Evolutionary conservation across 1,139 yeast species (phyloP), one percentile per base, ranked within the genome.

Genomic region (Eremothecium gossypii): DNA sequence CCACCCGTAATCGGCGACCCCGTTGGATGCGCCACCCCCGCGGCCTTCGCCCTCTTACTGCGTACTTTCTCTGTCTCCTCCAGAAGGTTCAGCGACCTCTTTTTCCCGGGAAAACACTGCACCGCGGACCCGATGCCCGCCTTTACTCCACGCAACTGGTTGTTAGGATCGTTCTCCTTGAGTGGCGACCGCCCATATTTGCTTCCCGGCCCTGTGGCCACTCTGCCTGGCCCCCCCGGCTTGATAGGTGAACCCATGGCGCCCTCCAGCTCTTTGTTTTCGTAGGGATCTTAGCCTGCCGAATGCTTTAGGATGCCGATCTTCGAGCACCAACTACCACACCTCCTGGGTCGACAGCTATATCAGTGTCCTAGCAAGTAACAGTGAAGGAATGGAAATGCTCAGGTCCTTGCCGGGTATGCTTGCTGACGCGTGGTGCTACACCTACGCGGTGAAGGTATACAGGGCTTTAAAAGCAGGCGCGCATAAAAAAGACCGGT

Each of bases 111-210:
- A 13, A 43, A 38, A 30, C 38, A 11, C 10, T 42, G 43, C 30
- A 33, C 30, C n/a, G 41, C 31, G 36, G 32, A 30, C 30, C 30
- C 17, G 36, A 41, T 34, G 34, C 12, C 9, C 35, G 35, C 35
- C 17, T 32, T 32, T 7, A 13, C 20, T 4, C 37, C 33, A 40
- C 53, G 41, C 9, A 30, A 28, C 34, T 49, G 50, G 36, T 49
- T 40, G 41, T 60, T 60, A 4, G 63, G 52, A 43, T 60, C 58
- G 8, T 61, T 58, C 39, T 59, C 63, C 42, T 55, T 58, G 44
- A 61, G 44, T 8, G 64, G 64, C 10, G 65, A 58, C 39, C 62
- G 43, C 26, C 44, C 43, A 10, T 45, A 33, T 36, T 12, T 29
- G 6, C 17, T 12, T 31, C 17, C 35, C 35, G 35, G 17, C 14